These are phyloP conservation scores for Avena sativa DNA, from an alignment of 176 grass and related monocot genomes.

Conservation along the genomic window DNA sequence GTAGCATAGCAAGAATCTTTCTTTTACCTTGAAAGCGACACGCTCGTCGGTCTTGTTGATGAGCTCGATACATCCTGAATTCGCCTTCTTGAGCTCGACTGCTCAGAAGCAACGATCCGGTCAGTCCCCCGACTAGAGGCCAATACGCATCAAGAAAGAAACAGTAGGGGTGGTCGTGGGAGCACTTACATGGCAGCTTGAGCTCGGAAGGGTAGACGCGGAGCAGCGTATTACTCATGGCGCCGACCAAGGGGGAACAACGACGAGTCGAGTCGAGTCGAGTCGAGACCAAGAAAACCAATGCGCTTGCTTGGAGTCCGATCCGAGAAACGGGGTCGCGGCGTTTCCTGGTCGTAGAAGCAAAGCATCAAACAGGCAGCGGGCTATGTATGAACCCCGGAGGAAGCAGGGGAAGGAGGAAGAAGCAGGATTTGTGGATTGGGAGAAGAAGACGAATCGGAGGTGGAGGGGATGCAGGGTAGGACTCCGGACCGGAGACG, in stretches of 20 bases:
- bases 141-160: slow-evolving; percentile 49
- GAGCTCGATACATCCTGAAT: slow-evolving; percentile 74
- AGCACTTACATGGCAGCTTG: slow-evolving; percentile 83
- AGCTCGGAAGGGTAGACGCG: slow-evolving; percentile 83
- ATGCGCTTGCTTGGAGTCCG: neutral
- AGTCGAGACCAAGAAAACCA: neutral
- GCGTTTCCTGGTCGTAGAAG: slow-evolving; percentile 44
- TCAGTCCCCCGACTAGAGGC: neutral
- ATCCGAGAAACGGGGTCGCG: slow-evolving; percentile 7
- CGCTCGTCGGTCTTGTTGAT: slow-evolving; percentile 79
- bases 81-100: slow-evolving; percentile 82
- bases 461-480: neutral
- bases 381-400: neutral
- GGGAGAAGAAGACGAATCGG: neutral
- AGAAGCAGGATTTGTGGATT: neutral
- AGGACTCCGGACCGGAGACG: neutral
- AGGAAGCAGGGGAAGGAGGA: neutral
- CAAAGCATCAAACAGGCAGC: slow-evolving; percentile 23
- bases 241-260: slow-evolving; percentile 22
- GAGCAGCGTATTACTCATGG: slow-evolving; percentile 84
- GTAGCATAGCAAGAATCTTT: neutral
- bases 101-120: slow-evolving; percentile 23
- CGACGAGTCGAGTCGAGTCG: neutral
- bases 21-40: slow-evolving; percentile 85
- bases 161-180: neutral